phyloP scores from a whole-genome alignment of 768 basidiomycete genomes.

The Ephemerocybe angulata region DNA sequence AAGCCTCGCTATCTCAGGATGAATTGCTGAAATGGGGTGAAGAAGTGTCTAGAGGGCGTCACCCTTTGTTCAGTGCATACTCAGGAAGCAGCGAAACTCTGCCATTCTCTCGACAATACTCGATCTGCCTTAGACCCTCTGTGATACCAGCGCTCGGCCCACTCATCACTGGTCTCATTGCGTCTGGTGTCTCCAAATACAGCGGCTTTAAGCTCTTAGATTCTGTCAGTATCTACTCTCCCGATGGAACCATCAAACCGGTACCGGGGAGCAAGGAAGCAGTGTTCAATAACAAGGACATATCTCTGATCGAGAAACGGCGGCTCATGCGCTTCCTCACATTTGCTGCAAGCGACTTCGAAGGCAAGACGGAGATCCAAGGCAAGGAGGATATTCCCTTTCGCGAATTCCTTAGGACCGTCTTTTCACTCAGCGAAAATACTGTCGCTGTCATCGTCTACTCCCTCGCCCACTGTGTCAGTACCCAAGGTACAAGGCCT shows the following conservation, averaged over 20 bases:
- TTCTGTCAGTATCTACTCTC: conserved; percentile 56
- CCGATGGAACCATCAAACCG: conserved; percentile 43
- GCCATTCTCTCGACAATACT: conserved; percentile 68
- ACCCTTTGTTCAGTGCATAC: conserved; percentile 39
- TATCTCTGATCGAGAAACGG: conserved; percentile 81
- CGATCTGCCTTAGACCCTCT: conserved; percentile 80
- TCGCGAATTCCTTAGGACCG: conserved; percentile 55
- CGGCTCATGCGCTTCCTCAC: conserved; percentile 89
- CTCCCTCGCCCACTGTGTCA: conserved; percentile 70
- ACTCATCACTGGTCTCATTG: conserved; percentile 72
- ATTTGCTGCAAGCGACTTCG: conserved; percentile 76
- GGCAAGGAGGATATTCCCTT: conserved; percentile 56
- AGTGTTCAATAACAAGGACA: conserved; percentile 79
- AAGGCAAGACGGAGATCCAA: conserved; percentile 53
- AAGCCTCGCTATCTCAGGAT: conserved; percentile 78
- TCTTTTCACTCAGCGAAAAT: conserved; percentile 59
- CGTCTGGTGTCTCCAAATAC: conserved; percentile 84
- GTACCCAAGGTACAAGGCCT: conserved; percentile 48
- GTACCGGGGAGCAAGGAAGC: conserved; percentile 93
- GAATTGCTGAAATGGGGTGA: conserved; percentile 76
- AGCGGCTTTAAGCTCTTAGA: conserved; percentile 87
- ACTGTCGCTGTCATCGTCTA: conserved; percentile 64
- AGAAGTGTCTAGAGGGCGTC: conserved; percentile 18
- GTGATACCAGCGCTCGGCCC: conserved; percentile 78
- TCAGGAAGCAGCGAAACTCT: conserved; percentile 41